Conservation (phyloP, 352 stramenopile species). For the Globisporangium ultimum region DNA sequence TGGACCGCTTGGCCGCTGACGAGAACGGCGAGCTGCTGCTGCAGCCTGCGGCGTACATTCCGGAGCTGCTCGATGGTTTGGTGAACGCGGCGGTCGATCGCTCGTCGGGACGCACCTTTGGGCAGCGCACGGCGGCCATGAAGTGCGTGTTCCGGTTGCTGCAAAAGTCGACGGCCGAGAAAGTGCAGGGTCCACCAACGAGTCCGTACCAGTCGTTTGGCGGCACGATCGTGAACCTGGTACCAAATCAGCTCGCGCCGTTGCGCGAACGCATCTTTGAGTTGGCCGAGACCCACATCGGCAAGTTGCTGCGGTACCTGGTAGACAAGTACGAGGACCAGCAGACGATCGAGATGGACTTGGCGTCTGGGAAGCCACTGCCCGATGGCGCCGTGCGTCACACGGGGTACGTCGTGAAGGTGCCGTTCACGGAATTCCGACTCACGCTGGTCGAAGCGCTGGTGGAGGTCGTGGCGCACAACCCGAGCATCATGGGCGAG, state of each 20-base stretch:
- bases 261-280: conserved; percentile 71
- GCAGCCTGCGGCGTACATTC: conserved; percentile 80
- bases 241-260: conserved; percentile 75
- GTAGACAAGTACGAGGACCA: conserved; percentile 77
- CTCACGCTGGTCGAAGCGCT: conserved; percentile 82
- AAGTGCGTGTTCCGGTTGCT: conserved; percentile 75
- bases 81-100: conserved; percentile 54
- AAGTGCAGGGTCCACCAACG: conserved; percentile 73
- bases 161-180: conserved; percentile 71
- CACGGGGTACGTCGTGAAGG: conserved; percentile 85
- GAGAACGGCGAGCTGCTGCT: conserved; percentile 88
- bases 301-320: conserved; percentile 65
- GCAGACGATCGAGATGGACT: conserved; percentile 75
- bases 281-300: conserved; percentile 61
- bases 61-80: conserved; percentile 80
- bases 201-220: conserved; percentile 86
- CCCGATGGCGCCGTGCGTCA: conserved; percentile 68
- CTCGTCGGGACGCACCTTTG: conserved; percentile 32
- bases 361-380: conserved; percentile 55
- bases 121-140: conserved; percentile 80
- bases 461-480: conserved; percentile 83
- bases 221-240: conserved; percentile 79
- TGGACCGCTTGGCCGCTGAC: conserved; percentile 84
- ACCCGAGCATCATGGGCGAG: conserved; percentile 61
- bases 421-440: conserved; percentile 88